Base-by-base conservation (phyloP, 2,329 filamentous ascomycete species). In the Trichoderma sp. region DNA sequence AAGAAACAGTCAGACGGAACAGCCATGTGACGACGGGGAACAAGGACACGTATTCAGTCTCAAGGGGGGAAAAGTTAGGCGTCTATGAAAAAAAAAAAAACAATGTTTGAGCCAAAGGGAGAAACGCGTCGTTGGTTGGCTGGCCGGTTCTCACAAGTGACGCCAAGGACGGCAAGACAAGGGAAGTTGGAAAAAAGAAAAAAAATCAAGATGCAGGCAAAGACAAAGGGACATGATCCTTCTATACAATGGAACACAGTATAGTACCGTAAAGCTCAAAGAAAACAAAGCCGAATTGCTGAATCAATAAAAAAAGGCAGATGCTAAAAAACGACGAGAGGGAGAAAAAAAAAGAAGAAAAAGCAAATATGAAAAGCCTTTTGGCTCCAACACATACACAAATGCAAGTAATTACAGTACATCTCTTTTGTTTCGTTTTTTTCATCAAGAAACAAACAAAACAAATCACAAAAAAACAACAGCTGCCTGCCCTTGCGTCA, bases 401-500 rank as follows among this genome's bases (percentile, higher is more conserved):
- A 61, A 61, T 48, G 45, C 59, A 48, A 48, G 59, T 48, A 37
- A 52, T 63, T 63, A 63, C 59, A 63, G n/a, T n/a, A 53, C 59
- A 45, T 27, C 13, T 29, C 15, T 34, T 32, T 52, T 52, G 32
- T 42, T 64, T 54, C 37, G 32, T 42, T 42, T 22, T 48, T 1
- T 22, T 64, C 17, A 42, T 25, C 37, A 25, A 39, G 19, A 22
- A 35, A 34, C 13, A 35, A 27, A 29, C 9, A 42, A 45, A 32
- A 8, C 17, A 15, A 32, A 29, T 17, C 5, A 12, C 25, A 27
- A 45, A 22, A 32, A 25, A 42, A 42, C 34, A 42, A 42, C 15
- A 56, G 50, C 50, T 57, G 59, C 50, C 35, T 27, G 22, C 50
- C 61, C 32, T 32, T 37, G 45, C 60, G 54, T 53, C 15, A 53